phyloP scores from a whole-genome alignment of 495 filamentous ascomycete genomes.

The Penicillium nucicola region DNA sequence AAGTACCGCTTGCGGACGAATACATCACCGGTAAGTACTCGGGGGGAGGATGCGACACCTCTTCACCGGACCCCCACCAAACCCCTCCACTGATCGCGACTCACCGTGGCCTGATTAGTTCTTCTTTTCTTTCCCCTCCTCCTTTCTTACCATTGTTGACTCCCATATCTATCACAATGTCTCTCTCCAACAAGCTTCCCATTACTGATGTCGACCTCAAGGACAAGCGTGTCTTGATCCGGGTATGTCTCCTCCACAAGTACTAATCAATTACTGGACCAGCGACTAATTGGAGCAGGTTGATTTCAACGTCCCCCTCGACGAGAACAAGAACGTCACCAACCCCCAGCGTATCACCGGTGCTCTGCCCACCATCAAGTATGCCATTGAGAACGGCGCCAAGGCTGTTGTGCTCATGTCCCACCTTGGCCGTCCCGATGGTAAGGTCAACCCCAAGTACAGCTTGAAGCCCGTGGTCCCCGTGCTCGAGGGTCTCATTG shows the following conservation, averaged over 20 bases:
- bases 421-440: constrained; percentile 93
- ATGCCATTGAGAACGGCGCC: constrained; percentile 89
- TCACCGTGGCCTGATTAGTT: constrained; percentile 30
- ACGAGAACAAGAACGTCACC: constrained; percentile 86
- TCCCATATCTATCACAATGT: constrained; percentile 61
- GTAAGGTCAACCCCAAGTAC: constrained; percentile 87
- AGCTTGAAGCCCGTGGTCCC: constrained; percentile 87
- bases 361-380: constrained; percentile 96
- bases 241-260: constrained; percentile 56
- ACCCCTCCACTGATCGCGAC: constrained; percentile 28
- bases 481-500: constrained; percentile 87
- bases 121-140: constrained; percentile 2
- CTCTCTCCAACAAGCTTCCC: constrained; percentile 95
- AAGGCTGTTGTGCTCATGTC: constrained; percentile 98
- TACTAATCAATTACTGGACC: not conserved
- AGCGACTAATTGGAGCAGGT: constrained; percentile 56
- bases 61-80: constrained; percentile 29
- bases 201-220: constrained; percentile 96
- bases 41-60: constrained; percentile 12
- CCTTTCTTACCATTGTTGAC: constrained; percentile 5
- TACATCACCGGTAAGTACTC: constrained; percentile 16
- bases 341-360: constrained; percentile 98
- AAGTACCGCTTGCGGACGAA: constrained; percentile 10
- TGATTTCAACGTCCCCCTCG: constrained; percentile 99
- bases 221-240: constrained; percentile 95